Evolutionary conservation across 495 filamentous ascomycete genomes (phyloP).

Genomic region (Corynascus novoguineensis): DNA sequence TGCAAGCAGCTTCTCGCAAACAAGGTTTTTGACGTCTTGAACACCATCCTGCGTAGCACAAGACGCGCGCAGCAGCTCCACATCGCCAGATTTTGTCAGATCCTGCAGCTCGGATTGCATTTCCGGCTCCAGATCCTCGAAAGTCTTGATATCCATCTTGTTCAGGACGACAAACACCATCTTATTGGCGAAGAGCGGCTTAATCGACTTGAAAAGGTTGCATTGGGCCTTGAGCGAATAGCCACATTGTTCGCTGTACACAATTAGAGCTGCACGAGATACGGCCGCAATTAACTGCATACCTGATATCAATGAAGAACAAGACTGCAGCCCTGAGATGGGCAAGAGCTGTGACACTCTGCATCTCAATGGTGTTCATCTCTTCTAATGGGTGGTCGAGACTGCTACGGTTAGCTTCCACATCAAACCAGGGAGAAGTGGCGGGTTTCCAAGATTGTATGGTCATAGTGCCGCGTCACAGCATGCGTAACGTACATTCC

Average conservation of each 20-base stretch:
- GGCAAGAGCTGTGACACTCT: constrained; percentile 90
- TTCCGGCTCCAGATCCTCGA: constrained; percentile 81
- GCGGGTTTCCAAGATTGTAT: background rate
- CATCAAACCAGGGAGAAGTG: background rate
- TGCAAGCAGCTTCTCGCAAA: constrained; percentile 86
- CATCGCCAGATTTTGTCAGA: constrained; percentile 76
- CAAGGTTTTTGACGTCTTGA: constrained; percentile 88
- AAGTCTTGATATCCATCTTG: constrained; percentile 88
- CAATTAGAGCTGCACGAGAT: background rate
- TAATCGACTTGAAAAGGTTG: constrained; percentile 88
- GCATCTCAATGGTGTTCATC: constrained; percentile 99
- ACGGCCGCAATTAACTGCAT: background rate
- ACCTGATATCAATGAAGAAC: constrained; percentile 89
- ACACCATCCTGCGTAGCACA: constrained; percentile 95
- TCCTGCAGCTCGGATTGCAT: constrained; percentile 70
- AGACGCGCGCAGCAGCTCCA: constrained; percentile 85
- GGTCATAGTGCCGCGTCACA: too few species aligned
- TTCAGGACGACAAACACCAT: constrained; percentile 94
- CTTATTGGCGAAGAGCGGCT: constrained; percentile 95
- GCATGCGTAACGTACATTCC: constrained; percentile 53
- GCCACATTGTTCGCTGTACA: constrained; percentile 80
- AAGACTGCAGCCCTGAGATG: constrained; percentile 90
- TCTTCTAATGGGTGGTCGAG: constrained; percentile 96
- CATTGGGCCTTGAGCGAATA: constrained; percentile 91
- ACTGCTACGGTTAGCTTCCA: constrained; percentile 16